Base-by-base conservation (phyloP, 164 flowering plant genomes). In the Macadamia integrifolia region DNA sequence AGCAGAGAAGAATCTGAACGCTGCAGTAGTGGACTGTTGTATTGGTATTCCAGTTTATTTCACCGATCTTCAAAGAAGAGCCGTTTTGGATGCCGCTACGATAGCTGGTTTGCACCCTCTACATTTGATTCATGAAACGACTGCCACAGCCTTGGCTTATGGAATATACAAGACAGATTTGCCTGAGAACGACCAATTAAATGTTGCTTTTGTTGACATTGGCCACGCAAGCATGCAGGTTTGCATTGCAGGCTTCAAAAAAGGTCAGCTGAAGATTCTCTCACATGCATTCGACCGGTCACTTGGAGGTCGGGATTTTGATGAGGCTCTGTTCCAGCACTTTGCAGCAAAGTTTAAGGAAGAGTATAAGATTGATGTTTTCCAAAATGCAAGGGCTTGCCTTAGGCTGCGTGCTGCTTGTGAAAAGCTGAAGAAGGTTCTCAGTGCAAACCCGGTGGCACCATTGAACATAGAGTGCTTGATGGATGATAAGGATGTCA, bases 401-500 rank as follows among this genome's bases (percentile, higher is more conserved):
- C 78, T 85, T 9, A 80, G 97, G 68, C 89, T 92, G 13, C 76
- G 93, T 28, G 81, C 88, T 50, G 90, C 86, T 1, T 87, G 93
- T 82, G 97, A 89, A 70, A 92, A 92, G 84, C 62, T 92, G 66
- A 92, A 92, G 79, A 92, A 92, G 76, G 75, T 92, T 53, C 85
- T 92, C 40, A 92, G 98, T 81, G 98, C 98, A 31, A 90, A 92
- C 67, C 91, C 98, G 1, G 88, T 70, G 80, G 92, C 98, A 32
- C 98, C 96, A 42, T 59, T 90, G 72, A 85, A 87, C 71, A 88
- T 92, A 29, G 98, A 92, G 76, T 92, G 97, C 76, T 72, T 92
- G 43, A 92, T 92, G 97, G 97, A 92, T 17, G 97, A 92, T 77
- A 92, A 90, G 72, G 98, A 92, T 81, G 98, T 92, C 9, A 83